Evolutionary conservation across 176 grass and related monocot genomes (phyloP), one percentile per base, ranked within the genome.

Genomic region (Otatea glauca): DNA sequence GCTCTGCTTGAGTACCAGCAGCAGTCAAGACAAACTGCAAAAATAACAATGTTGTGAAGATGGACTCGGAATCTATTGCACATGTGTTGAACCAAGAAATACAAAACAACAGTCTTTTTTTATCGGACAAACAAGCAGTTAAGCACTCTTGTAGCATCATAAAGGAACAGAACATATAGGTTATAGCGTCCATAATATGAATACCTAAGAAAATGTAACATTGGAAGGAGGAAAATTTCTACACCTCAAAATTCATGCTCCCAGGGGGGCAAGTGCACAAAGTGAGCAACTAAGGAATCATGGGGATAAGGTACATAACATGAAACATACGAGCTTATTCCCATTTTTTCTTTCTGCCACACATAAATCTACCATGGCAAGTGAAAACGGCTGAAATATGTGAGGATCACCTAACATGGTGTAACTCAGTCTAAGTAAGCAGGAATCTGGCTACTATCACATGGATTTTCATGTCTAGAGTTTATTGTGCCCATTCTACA

Each of bases 11-110:
- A 67, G 91, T 94, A 56, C 96, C 96, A 79, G 93, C 88, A 81
- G 96, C 93, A 63, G 93, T 94, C 87, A 98, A 82, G 67, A 98
- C 96, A 88, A 98, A 95, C 96, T 95, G 69, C 51, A 92, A 90
- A 75, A 74, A 61, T 73, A 62, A 76, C 10, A 84, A 81, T 20
- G 15, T 56, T 47, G 63, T 74, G 9, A 83, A 70, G 53, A 24
- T 56, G 41, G 68, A 24, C 63, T 82, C 62, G 16, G 14, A 75
- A 42, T 80, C 41, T 83, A 25, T 16, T 79, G 67, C 38, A 79
- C 18, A 54, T 9, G 18, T 65, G 42, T 65, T 78, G 44, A 24
- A 78, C 34, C 76, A 65, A 14, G 76, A 78, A 65, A 65, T 47
- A 65, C 16, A 48, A 65, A 78, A 9, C 9, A 60, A 9, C 9